Evolutionary conservation across 179 eudicot species (phyloP), one percentile per base, ranked within the genome.

Genomic region (Silene coronaria): DNA sequence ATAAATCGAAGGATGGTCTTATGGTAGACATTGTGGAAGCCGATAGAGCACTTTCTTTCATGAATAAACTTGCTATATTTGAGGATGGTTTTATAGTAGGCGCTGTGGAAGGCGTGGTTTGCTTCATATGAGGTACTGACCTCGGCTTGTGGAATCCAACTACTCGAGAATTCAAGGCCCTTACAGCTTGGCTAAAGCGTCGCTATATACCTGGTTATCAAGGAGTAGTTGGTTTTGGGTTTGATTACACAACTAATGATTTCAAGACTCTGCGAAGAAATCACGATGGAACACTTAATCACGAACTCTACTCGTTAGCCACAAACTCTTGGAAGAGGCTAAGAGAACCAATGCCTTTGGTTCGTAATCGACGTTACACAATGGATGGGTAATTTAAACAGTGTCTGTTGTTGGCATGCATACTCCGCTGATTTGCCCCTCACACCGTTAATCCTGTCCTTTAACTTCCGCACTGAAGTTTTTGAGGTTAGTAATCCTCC

Each of bases 261-360:
- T 34, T 34, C 42, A 34, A 34, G 42, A 34, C 42, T 0, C 42
- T 34, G 5, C 8, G 58, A 12, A 28, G 22, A 6, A 16, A 13
- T 60, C 2, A 2, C 3, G 17, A 38, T 46, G 4, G 13, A 10
- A 13, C 32, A 34, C 2, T 0, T 23, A 6, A 2, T 19, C 23
- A 73, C 23, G 59, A 59, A 36, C 14, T 73, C 4, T 24, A 73
- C 53, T 73, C 76, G 9, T 23, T 73, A 42, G 24, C 5, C 9
- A n/a, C 67, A 46, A 73, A 61, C 24, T 36, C 68, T 6, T 61
- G 76, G 76, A 61, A 73, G 58, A 14, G 58, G 76, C 22, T 73
- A 0, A 38, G 24, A 23, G 36, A 13, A 60, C 68, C 76, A 4
- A 4, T 13, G 21, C 48, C 48, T 34, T 6, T 5, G n/a, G n/a